These are phyloP conservation scores for Claviceps sp. DNA, from an alignment of 2,329 filamentous ascomycete genomes.

Conservation along the genomic window DNA sequence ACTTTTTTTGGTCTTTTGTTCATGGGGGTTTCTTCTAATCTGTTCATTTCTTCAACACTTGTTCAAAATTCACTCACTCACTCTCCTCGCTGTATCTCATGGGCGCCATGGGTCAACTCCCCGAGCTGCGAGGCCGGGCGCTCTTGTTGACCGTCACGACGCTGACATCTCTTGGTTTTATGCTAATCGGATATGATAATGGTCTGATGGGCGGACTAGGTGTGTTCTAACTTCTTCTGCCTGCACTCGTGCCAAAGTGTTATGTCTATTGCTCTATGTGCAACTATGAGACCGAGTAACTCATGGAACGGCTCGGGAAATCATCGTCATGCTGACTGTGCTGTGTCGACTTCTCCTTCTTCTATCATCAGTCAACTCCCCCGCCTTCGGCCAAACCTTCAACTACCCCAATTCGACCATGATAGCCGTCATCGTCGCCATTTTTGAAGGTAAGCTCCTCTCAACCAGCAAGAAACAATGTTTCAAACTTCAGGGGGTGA, in stretches of 20 bases:
- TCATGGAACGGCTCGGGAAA: too few relatives aligned
- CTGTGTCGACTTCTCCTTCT: too few relatives aligned
- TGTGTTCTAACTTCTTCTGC: slow-evolving; percentile 4
- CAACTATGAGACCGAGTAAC: too few relatives aligned
- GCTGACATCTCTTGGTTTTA: slow-evolving; percentile 32
- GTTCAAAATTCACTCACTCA: too few relatives aligned
- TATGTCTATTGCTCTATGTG: background rate
- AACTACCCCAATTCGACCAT: slow-evolving; percentile 24
- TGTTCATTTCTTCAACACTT: too few relatives aligned
- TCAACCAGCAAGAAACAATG: background rate
- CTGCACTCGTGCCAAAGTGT: background rate
- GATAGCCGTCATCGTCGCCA: slow-evolving; percentile 33
- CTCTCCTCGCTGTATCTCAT: too few relatives aligned
- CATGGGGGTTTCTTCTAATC: too few relatives aligned
- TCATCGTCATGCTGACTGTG: too few relatives aligned
- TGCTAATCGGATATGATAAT: slow-evolving; percentile 35
- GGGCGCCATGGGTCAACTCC: background rate
- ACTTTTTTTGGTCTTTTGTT: background rate
- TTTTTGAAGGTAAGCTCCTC: slow-evolving; percentile 22
- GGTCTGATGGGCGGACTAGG: slow-evolving; percentile 28
- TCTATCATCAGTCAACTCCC: slow-evolving; percentile 19
- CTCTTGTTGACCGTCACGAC: slow-evolving; percentile 29
- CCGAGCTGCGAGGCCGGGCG: slow-evolving; percentile 15
- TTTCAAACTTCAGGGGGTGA: too few relatives aligned
- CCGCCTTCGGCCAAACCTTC: slow-evolving; percentile 28